Percentiles rank a stretch among this genome's conserved stretches.
Conservation (phyloP, 2,329 filamentous ascomycete species). For the Hypomyces rosellus region DNA sequence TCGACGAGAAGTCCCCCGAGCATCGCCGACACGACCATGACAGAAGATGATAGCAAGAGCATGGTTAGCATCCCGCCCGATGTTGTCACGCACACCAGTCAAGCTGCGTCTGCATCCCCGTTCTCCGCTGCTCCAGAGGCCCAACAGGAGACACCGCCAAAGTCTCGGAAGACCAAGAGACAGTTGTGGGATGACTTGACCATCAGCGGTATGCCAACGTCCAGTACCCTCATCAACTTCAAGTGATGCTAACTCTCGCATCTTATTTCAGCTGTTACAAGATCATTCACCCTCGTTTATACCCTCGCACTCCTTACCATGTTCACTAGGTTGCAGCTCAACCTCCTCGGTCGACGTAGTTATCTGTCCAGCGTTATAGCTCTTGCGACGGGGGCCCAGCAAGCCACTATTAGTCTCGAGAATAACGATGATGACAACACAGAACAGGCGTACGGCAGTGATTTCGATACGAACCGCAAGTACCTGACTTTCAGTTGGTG, state of each 20-base stretch:
- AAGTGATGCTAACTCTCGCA: not conserved
- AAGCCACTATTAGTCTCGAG: slow-evolving; percentile 79
- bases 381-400: slow-evolving; percentile 67
- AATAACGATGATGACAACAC: slow-evolving; percentile 86
- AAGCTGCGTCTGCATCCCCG: slow-evolving; percentile 53
- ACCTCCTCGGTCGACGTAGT: slow-evolving; percentile 88
- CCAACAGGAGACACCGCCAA: slow-evolving; percentile 36
- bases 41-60: slow-evolving; percentile 78
- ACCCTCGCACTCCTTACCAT: slow-evolving; percentile 83
- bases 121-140: slow-evolving; percentile 35
- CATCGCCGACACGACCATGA: slow-evolving; percentile 63
- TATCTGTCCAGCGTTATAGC: slow-evolving; percentile 95
- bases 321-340: slow-evolving; percentile 91
- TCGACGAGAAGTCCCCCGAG: slow-evolving; percentile 52
- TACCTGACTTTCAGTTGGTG: slow-evolving; percentile 98
- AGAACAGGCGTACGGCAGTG: slow-evolving; percentile 78
- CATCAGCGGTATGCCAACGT: slow-evolving; percentile 69
- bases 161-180: slow-evolving; percentile 69
- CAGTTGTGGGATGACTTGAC: slow-evolving; percentile 98
- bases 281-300: slow-evolving; percentile 87
- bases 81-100: slow-evolving; percentile 76
- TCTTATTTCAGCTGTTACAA: slow-evolving; percentile 63
- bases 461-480: slow-evolving; percentile 91
- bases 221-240: not conserved
- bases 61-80: slow-evolving; percentile 71